Base-by-base conservation (phyloP, 2,329 filamentous ascomycete species). In the Exutisphaerella laricina region DNA sequence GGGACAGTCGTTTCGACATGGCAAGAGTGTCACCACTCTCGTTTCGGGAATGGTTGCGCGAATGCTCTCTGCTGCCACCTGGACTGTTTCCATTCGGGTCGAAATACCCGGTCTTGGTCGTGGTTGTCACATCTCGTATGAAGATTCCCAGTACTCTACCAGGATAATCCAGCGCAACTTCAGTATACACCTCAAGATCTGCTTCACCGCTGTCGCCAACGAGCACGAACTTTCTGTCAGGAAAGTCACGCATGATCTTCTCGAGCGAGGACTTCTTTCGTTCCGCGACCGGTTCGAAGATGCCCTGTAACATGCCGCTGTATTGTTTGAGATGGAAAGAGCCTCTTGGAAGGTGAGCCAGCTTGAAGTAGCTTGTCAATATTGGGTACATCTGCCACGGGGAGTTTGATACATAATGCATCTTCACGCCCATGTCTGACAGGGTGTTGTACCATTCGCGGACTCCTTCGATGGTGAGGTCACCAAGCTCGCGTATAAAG, bases 331-430 rank as follows among this genome's bases (percentile, higher is more conserved):
- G 66, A 61, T 98, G 94, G 53, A 97, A 85, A 0, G 90, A 96
- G 0, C 92, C 94, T 1, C 78, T 78, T 0, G 92, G 92, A 1
- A 98, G 70, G 1, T 85, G 85, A 5, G 85, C 85, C 29, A 84
- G 67, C 51, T 82, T 80, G 63, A 97, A 94, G 62, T 85, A 98
- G 40, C 79, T 87, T 4, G 86, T 84, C 8, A 98, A 70, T 2
- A 97, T 80, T 0, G 92, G 92, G 57, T 87, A 98, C 5, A 98
- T 75, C 63, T 98, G 94, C 94, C 94, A 98, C 0, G 92, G 92
- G 38, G 90, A 94, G 66, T 98, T 98, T n/a, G 92, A 98, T 52
- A 95, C 94, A 64, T 98, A 98, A 62, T 98, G 94, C 39, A 98
- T 77, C 56, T 82, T 79, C 17, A 97, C 90, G 13, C 89, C 88